Percentiles rank a stretch among this genome's conserved stretches.
phyloP scores from a whole-genome alignment of 495 filamentous ascomycete genomes.

The Neurospora intermedia region DNA sequence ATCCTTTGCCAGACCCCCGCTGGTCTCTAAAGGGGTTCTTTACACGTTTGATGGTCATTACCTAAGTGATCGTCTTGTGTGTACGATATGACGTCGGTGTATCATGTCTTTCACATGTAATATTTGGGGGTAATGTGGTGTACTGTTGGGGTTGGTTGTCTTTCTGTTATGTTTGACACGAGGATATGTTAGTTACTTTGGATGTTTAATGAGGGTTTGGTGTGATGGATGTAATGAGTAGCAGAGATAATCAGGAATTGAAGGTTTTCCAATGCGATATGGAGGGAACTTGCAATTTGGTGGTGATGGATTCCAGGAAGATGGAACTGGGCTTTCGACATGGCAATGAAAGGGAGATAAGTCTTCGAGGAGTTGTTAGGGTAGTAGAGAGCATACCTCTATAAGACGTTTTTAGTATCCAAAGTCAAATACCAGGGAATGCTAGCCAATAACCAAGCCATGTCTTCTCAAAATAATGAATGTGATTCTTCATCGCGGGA shows the following conservation, averaged over 20 bases:
- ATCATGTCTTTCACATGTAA: background rate
- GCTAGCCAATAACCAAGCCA: no score
- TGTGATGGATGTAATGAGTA: background rate
- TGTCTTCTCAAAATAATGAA: no score
- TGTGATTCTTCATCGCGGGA: no score
- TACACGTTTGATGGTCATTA: background rate
- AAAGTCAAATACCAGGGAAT: no score
- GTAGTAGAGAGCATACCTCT: no score
- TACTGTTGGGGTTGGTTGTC: background rate
- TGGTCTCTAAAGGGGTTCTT: slow-evolving; percentile 20
- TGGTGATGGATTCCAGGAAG: no score
- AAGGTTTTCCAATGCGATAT: background rate
- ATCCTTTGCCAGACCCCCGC: slow-evolving; percentile 29
- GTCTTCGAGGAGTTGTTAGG: no score
- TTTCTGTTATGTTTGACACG: background rate
- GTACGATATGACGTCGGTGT: background rate
- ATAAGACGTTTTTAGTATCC: no score
- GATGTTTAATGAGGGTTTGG: background rate
- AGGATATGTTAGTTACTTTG: background rate
- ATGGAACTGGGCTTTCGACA: no score
- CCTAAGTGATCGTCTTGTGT: background rate
- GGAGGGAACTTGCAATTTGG: background rate
- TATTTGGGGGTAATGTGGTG: background rate
- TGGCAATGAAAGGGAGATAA: no score
- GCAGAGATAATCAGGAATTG: background rate